Base-by-base conservation (phyloP, 2,329 filamentous ascomycete species). In the Exophiala aquamarina region DNA sequence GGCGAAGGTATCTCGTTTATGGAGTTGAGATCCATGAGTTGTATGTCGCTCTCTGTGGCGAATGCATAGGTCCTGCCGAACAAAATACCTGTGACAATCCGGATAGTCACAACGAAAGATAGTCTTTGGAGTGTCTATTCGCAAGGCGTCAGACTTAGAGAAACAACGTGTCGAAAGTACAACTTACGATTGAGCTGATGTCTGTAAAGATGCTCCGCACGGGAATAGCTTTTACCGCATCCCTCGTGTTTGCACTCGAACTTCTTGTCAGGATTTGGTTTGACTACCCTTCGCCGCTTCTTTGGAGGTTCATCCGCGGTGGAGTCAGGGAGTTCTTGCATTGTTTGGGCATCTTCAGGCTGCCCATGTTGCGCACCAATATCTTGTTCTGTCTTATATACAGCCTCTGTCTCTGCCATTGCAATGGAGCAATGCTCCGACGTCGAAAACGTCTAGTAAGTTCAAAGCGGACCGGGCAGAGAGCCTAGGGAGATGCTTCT, bases 191-290 rank as follows among this genome's bases (percentile, higher is more conserved):
- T 98, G 58, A 97, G 72, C 70, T 97, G 91, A 70, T 97, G 92
- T 36, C 93, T 83, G 71, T 96, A 96, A 73, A 98, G 75, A 73
- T 98, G 93, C 70, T 97, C 93, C 7, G 93, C 92, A 64, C 93
- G 82, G 19, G 92, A 96, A 67, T 98, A 98, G 65, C 86, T 94
- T 75, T 96, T 98, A 32, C 89, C 91, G 62, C 93, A 98, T 31
- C 86, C 89, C 56, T 88, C 84, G 50, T 89, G 82, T 4, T 86
- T 84, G 64, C 93, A 98, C 61, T 87, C 84, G 55, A 90, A 92
- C 62, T 75, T 75, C 56, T 72, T 73, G 49, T 75, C 73, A 28
- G 69, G 60, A 36, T 67, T 67, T 26, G 68, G 66, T 51, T 75
- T 75, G 41, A 70, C 66, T 48, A 65, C 69, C 50, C 72, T 65